Conservation (phyloP, 202 grass and related monocot genomes). For the Alloteropsis angusta region DNA sequence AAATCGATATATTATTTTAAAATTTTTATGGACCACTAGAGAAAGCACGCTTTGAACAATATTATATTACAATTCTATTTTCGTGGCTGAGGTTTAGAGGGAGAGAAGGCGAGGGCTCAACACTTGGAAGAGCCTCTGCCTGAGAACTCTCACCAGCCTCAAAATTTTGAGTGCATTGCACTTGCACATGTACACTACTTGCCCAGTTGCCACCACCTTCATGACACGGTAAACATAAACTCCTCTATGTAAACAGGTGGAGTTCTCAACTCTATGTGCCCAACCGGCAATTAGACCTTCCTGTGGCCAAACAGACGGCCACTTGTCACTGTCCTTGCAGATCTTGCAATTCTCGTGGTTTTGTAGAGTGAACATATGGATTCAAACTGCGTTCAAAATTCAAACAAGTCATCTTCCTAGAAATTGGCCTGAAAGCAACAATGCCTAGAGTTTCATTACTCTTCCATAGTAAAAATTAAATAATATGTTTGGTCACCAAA, state of each 20-base stretch:
- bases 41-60: not conserved
- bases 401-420: not conserved
- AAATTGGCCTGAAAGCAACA: not conserved
- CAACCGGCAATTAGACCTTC: not conserved
- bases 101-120: not conserved
- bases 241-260: slow-evolving; percentile 9
- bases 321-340: not conserved
- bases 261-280: not conserved
- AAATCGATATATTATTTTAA: too few species aligned
- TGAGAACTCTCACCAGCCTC: slow-evolving; percentile 10
- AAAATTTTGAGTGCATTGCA: slow-evolving; percentile 6
- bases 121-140: slow-evolving; percentile 12
- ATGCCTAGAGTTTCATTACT: not conserved
- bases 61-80: not conserved
- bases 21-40: not conserved
- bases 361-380: not conserved
- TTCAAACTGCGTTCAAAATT: not conserved
- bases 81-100: not conserved
- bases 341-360: not conserved
- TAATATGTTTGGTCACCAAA: not conserved
- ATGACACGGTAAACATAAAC: not conserved
- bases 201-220: slow-evolving; percentile 15
- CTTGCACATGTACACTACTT: not conserved
- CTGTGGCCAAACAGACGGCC: not conserved
- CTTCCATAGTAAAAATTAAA: not conserved